Evolutionary conservation across 805 yeast genomes (phyloP), one percentile per base, ranked within the genome.

Genomic region (Candida wancherniae): DNA sequence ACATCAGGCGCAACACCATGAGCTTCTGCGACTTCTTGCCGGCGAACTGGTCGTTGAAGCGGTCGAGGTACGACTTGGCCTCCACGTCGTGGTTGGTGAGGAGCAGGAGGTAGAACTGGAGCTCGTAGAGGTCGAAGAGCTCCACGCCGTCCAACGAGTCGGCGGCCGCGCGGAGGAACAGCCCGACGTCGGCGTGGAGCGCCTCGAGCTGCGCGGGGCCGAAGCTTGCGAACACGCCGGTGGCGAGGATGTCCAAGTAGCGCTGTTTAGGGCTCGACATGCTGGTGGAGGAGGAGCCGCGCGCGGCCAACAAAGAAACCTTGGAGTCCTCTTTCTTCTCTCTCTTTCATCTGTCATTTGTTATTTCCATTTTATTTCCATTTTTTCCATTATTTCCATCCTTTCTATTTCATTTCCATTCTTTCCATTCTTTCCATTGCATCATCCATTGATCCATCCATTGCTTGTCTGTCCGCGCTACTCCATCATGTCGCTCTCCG

Each of bases 81-180:
- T 78, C 86, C 3, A 66, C 57, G 49, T 85, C 95, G 35, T 76
- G 70, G 29, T 73, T 65, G n/a, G 81, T 57, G 27, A 63, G 50
- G 21, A 88, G 55, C 4, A 79, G 61, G 11, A 87, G 63, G 47
- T 74, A 75, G 54, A 85, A 84, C 30, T 82, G 77, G 47, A 85
- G 69, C 52, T 85, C 94, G 42, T 78, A 63, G 18, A 88, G 54
- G 6, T 72, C 65, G 51, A 71, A 78, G 21, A 58, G 53, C 32
- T 71, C 75, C 30, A 70, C 55, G n/a, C 75, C 67, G 13, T 61
- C 57, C n/a, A 60, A 43, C 18, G 53, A 30, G 34, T 64, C 63
- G 9, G 47, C 36, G 26, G 53, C 36, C 9, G 48, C 32, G 9
- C 48, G 34, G 15, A 74, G 48, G 43, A 44, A 69, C 24, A 33